phyloP scores from a whole-genome alignment of 2,329 filamentous ascomycete species.

The Aspergillus japonicus region DNA sequence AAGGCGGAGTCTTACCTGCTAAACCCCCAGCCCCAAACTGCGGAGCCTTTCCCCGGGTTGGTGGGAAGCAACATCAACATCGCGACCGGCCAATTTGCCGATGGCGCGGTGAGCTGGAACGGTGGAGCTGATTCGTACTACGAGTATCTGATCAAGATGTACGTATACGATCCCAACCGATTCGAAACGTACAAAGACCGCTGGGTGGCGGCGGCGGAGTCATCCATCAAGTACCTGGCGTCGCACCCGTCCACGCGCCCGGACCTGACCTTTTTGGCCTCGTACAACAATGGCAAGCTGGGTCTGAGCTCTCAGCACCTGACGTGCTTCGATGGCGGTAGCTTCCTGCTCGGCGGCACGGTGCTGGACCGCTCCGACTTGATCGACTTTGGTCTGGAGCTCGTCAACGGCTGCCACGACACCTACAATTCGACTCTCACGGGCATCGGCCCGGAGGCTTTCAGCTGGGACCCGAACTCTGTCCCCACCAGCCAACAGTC shows the following conservation, averaged over 20 bases:
- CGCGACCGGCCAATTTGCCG: constrained; percentile 63
- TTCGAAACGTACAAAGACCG: constrained; percentile 68
- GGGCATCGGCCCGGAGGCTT: constrained; percentile 73
- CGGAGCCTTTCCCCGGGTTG: constrained; percentile 74
- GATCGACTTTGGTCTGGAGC: constrained; percentile 68
- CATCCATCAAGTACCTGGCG: constrained; percentile 68
- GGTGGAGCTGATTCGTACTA: constrained; percentile 80
- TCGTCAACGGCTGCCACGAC: constrained; percentile 70
- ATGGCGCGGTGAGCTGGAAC: constrained; percentile 71
- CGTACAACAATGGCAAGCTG: constrained; percentile 38
- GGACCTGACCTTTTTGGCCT: constrained; percentile 65
- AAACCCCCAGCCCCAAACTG: constrained; percentile 59
- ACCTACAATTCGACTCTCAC: constrained; percentile 70
- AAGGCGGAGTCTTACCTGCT: constrained; percentile 70
- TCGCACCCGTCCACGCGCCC: constrained; percentile 65
- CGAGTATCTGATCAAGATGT: constrained; percentile 92
- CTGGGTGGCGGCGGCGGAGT: constrained; percentile 74
- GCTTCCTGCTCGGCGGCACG: constrained; percentile 77
- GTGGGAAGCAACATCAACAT: constrained; percentile 68
- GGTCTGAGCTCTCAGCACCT: constrained; percentile 50
- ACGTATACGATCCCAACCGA: constrained; percentile 67
- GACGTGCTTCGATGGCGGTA: constrained; percentile 81
- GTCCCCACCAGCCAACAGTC: constrained; percentile 48
- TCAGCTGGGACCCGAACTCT: constrained; percentile 59
- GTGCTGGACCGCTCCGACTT: constrained; percentile 66